These are phyloP conservation scores for Microdochium bolleyi DNA, from an alignment of 2,329 filamentous ascomycete species.

Conservation along the genomic window DNA sequence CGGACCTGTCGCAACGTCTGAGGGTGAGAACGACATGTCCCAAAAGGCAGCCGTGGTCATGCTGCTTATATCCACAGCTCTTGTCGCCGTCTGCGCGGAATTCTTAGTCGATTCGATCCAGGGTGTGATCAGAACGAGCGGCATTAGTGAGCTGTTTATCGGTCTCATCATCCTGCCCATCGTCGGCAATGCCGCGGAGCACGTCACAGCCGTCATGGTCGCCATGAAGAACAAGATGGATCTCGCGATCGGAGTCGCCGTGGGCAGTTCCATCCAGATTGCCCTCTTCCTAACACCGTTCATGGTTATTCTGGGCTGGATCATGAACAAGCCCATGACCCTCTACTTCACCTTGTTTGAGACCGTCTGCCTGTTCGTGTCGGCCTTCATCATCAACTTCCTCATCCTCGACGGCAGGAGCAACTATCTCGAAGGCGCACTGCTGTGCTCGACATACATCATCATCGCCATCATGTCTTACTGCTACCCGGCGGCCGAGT, in stretches of 20 bases:
- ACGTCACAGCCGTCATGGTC: conserved; percentile 63
- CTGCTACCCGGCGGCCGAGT: conserved; percentile 49
- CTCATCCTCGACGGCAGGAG: conserved; percentile 77
- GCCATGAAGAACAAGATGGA: conserved; percentile 73
- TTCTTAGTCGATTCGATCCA: conserved; percentile 63
- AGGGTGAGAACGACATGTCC: conserved; percentile 41
- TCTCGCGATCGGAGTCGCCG: conserved; percentile 62
- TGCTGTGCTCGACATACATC: conserved; percentile 59
- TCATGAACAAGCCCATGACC: conserved; percentile 59
- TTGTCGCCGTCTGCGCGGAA: conserved; percentile 63
- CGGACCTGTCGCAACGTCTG: conserved; percentile 10
- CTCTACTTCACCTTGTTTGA: conserved; percentile 86
- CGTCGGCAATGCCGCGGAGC: conserved; percentile 66
- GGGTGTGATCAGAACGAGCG: conserved; percentile 47
- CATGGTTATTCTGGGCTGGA: conserved; percentile 66
- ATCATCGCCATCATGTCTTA: conserved; percentile 61
- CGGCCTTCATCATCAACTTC: conserved; percentile 81
- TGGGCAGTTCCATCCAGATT: conserved; percentile 67
- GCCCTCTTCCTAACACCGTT: conserved; percentile 63
- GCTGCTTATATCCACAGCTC: conserved; percentile 53
- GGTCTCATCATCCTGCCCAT: conserved; percentile 66
- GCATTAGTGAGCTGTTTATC: conserved; percentile 59
- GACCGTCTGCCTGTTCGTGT: conserved; percentile 79
- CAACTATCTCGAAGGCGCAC: conserved; percentile 76
- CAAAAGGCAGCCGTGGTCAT: conserved; percentile 51